Percentiles rank a stretch among this genome's conserved stretches.
Conservation (phyloP, 2,329 filamentous ascomycete species). For the Neurospora sp. region DNA sequence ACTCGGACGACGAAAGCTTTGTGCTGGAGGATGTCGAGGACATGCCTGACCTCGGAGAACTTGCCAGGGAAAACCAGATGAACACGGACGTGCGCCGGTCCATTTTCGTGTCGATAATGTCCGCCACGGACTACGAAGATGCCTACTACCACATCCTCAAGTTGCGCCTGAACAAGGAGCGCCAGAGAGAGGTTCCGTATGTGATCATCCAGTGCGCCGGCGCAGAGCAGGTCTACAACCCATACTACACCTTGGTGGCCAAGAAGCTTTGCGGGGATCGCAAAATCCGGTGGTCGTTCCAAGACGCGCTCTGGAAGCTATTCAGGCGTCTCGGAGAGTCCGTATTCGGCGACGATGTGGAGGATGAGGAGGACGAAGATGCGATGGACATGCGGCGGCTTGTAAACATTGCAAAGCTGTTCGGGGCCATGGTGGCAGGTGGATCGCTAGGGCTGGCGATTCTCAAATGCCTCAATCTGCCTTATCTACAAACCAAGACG, state of each 20-base stretch:
- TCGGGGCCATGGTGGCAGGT: conserved; percentile 39
- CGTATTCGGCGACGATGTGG: conserved; percentile 54
- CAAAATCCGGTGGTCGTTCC: conserved; percentile 73
- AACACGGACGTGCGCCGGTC: conserved; percentile 77
- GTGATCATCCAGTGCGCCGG: conserved; percentile 83
- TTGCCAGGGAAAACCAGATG: conserved; percentile 77
- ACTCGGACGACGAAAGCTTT: conserved; percentile 24
- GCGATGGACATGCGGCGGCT: conserved; percentile 40
- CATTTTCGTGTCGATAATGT: conserved; percentile 91
- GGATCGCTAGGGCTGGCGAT: conserved; percentile 37
- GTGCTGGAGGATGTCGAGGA: conserved; percentile 33
- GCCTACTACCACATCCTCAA: conserved; percentile 72
- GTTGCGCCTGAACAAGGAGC: conserved; percentile 74
- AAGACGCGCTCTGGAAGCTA: conserved; percentile 76
- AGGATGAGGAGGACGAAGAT: conserved; percentile 40
- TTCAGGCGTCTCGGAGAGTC: conserved; percentile 81
- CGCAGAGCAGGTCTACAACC: conserved; percentile 77
- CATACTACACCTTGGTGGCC: conserved; percentile 84
- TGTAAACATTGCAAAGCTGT: conserved; percentile 44
- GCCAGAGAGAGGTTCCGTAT: conserved; percentile 76
- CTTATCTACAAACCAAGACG: conserved; percentile 66
- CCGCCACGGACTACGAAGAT: conserved; percentile 73
- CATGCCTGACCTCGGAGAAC: conserved; percentile 59
- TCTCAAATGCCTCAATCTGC: conserved; percentile 66
- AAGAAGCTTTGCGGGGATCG: conserved; percentile 66